Percentiles rank a stretch among this genome's conserved stretches.
These are phyloP conservation scores for Takashimella tepidaria DNA, from an alignment of 1,284 basidiomycete genomes.

Conservation along the genomic window DNA sequence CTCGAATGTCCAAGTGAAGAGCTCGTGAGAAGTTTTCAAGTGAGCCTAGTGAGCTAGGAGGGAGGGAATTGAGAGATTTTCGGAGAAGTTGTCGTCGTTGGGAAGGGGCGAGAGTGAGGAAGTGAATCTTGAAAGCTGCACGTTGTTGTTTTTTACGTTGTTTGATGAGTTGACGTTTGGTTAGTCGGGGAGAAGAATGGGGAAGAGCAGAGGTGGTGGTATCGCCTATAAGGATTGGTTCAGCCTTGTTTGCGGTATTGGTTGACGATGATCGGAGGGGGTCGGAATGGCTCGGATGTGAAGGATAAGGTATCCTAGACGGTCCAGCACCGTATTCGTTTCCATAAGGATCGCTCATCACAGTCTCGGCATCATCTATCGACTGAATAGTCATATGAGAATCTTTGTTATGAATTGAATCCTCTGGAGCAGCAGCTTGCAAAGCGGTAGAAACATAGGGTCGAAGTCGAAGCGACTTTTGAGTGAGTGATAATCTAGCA, in stretches of 20 bases:
- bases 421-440: too few species aligned
- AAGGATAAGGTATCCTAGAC: constrained; percentile 33
- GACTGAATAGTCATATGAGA: too few species aligned
- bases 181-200: not conserved
- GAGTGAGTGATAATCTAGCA: too few species aligned
- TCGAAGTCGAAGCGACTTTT: too few species aligned
- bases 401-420: too few species aligned
- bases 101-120: not conserved
- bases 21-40: not conserved
- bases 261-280: too few species aligned
- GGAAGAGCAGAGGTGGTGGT: not conserved
- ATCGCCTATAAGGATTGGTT: too few species aligned
- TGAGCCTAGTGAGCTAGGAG: not conserved
- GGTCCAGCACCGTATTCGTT: constrained; percentile 37
- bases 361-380: too few species aligned
- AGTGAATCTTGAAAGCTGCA: not conserved
- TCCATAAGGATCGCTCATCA: constrained; percentile 30
- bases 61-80: not conserved
- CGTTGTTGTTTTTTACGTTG: not conserved
- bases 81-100: not conserved
- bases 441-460: too few species aligned
- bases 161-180: not conserved
- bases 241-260: too few species aligned
- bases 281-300: constrained; percentile 6
- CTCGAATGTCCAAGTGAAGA: not conserved